Evolutionary conservation across 306 rosid species (phyloP).

Genomic region (Medicago arabica): DNA sequence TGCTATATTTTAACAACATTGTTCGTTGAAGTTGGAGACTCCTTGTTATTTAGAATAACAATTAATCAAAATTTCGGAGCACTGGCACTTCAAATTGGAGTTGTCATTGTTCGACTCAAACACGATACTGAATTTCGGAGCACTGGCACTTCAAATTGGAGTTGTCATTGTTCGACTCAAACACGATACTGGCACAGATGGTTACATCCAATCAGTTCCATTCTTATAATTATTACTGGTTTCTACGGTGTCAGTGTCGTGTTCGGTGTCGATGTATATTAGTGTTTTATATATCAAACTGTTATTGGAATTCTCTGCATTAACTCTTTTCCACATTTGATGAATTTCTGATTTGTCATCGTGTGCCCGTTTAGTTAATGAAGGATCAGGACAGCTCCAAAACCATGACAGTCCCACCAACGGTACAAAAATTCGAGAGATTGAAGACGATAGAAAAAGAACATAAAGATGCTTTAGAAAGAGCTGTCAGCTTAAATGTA

Average conservation of each 20-base stretch:
- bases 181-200: background rate
- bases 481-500: slow-evolving; percentile 78
- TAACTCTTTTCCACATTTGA: slow-evolving; percentile 17
- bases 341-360: background rate
- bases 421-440: slow-evolving; percentile 63
- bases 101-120: background rate
- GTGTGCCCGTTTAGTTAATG: slow-evolving; percentile 51
- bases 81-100: background rate
- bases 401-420: slow-evolving; percentile 68
- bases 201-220: background rate
- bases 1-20: background rate
- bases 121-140: too few species aligned
- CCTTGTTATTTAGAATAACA: background rate
- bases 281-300: background rate
- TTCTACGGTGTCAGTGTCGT: background rate
- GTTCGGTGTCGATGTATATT: background rate
- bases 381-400: slow-evolving; percentile 47
- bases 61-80: background rate
- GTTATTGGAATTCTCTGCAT: background rate
- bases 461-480: slow-evolving; percentile 81
- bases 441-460: slow-evolving; percentile 70
- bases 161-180: background rate
- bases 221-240: background rate
- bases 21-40: background rate
- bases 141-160: background rate